Base-by-base conservation (phyloP, 768 basidiomycete species). In the Hygrophorus pudorinus region DNA sequence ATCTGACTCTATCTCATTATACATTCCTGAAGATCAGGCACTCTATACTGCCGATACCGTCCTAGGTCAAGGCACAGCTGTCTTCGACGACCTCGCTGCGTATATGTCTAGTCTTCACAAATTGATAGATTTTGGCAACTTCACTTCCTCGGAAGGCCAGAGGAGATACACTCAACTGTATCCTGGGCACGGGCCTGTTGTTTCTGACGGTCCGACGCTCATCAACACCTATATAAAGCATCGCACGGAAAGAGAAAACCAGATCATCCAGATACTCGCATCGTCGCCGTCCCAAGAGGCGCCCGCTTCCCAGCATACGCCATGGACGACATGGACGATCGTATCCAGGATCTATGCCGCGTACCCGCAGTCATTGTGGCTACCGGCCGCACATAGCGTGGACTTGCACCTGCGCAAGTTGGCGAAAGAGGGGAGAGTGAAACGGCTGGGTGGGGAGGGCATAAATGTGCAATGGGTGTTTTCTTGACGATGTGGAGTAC, bases 31-130 rank as follows among this genome's bases (percentile, higher is more conserved):
- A 36, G 88, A 93, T 53, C 64, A 66, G 18, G 81, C 79, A 0
- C 71, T 97, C 12, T 92, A 93, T 65, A 93, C 90, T 0, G 88
- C 85, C 0, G 94, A 98, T 63, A 88, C 81, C 4, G 77, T 97
- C 5, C 75, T 98, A 24, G 94, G 94, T 0, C 79, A 91, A 50
- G 91, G 92, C 6, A 89, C 90, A 0, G 73, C 92, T 2, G 79
- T 93, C 4, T 96, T 97, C 58, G 84, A 86, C 51, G 85, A 94
- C 53, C 76, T 97, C 11, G 65, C 70, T 0, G 54, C 72, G 4
- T 96, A 92, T 54, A 60, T 93, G 16, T 48, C 64, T 4, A 81
- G 79, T 47, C 71, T 94, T 35, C 68, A 66, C 34, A 70, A 61
- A 50, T 72, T 89, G 63, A 64, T 79, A 13, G 55, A 59, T n/a